A percentile compares a stretch with the other conserved stretches of the same genome.
Conservation (phyloP, 2,329 filamentous ascomycete species). For the Drechslerella stenobrocha region DNA sequence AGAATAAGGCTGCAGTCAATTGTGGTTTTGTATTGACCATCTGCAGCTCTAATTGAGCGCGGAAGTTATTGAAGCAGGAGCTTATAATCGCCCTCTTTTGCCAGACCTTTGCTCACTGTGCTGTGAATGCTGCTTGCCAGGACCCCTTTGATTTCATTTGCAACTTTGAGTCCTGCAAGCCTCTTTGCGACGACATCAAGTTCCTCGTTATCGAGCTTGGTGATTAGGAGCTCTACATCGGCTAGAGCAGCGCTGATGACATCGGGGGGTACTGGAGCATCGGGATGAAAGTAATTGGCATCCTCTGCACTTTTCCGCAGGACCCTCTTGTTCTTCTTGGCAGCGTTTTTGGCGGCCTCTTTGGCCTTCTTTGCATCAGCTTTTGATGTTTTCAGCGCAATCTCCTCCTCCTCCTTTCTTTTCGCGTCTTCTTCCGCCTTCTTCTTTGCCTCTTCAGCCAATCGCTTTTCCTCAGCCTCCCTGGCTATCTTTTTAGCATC, state of each 20-base stretch:
- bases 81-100: conserved; percentile 82
- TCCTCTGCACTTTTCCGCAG: conserved; percentile 94
- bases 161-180: conserved; percentile 75
- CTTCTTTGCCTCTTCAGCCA: conserved; percentile 79
- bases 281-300: conserved; percentile 85
- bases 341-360: conserved; percentile 96
- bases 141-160: conserved; percentile 79
- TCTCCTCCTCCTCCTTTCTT: conserved; percentile 80
- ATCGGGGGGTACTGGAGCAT: conserved; percentile 70
- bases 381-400: conserved; percentile 78
- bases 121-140: conserved; percentile 78
- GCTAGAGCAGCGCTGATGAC: conserved; percentile 80
- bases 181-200: conserved; percentile 79
- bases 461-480: conserved; percentile 86
- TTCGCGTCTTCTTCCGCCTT: conserved; percentile 82
- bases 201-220: conserved; percentile 88
- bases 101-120: conserved; percentile 78
- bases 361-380: conserved; percentile 92
- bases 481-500: conserved; percentile 91
- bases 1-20: too few relatives aligned
- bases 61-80: conserved; percentile 56
- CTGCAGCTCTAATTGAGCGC: too few relatives aligned
- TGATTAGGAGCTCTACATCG: conserved; percentile 84
- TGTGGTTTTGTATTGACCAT: too few relatives aligned
- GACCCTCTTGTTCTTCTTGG: conserved; percentile 99